Conservation (phyloP, 306 rosid genomes). For the Castanospermum australe region DNA sequence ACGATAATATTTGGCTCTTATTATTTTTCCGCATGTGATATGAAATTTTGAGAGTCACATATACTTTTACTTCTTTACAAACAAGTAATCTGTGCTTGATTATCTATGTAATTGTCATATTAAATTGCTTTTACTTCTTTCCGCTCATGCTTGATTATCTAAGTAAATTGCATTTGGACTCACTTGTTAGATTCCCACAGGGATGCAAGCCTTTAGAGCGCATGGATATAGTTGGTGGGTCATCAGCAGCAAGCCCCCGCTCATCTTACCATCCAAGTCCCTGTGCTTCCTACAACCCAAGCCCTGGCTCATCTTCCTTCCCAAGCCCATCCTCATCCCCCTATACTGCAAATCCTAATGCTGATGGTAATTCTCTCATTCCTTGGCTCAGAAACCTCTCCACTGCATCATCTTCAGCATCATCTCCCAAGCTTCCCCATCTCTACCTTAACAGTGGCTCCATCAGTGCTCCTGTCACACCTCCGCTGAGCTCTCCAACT, state of each 20-base stretch:
- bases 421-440: slow-evolving; percentile 75
- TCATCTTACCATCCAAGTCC: slow-evolving; percentile 86
- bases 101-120: neutral
- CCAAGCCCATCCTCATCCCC: slow-evolving; percentile 91
- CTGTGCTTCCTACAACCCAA: slow-evolving; percentile 84
- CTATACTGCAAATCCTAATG: slow-evolving; percentile 47
- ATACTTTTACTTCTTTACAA: neutral
- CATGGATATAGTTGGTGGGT: slow-evolving; percentile 66
- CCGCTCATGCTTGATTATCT: neutral
- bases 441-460: slow-evolving; percentile 70
- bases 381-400: slow-evolving; percentile 97
- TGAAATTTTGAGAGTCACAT: neutral
- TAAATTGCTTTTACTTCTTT: too few species aligned
- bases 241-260: slow-evolving; percentile 74
- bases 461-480: slow-evolving; percentile 95
- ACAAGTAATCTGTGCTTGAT: neutral
- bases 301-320: slow-evolving; percentile 92
- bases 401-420: slow-evolving; percentile 70
- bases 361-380: slow-evolving; percentile 76
- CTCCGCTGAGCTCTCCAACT: slow-evolving; percentile 95
- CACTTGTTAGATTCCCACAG: slow-evolving; percentile 36
- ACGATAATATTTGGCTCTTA: too few species aligned
- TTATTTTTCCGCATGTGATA: too few species aligned
- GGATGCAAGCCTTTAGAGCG: slow-evolving; percentile 88
- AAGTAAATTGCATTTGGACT: neutral